phyloP scores from a whole-genome alignment of 108 stramenopile genomes.

The Pseudonitzschia multistriata region DNA sequence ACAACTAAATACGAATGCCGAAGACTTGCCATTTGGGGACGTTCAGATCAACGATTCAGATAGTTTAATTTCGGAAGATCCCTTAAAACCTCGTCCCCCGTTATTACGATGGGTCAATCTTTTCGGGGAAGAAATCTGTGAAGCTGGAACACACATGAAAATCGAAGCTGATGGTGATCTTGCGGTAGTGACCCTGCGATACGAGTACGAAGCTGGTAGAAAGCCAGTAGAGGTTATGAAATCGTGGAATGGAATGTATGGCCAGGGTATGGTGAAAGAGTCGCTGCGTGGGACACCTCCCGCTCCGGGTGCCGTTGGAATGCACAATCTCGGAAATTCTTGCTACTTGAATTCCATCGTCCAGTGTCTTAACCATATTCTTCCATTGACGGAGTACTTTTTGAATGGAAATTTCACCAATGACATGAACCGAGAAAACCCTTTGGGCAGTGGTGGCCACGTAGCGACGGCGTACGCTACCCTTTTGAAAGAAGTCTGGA shows the following conservation, averaged over 20 bases:
- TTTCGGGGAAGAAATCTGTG: constrained; percentile 81
- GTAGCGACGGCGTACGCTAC: constrained; percentile 84
- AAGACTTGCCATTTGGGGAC: constrained; percentile 9
- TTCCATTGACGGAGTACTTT: constrained; percentile 86
- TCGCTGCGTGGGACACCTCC: constrained; percentile 74
- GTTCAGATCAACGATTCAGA: neutral
- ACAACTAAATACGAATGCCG: constrained; percentile 25
- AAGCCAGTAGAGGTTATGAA: constrained; percentile 79
- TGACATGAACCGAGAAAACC: constrained; percentile 75
- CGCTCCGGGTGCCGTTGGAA: constrained; percentile 87
- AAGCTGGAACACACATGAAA: constrained; percentile 58
- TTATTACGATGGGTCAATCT: constrained; percentile 77
- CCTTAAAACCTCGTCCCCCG: constrained; percentile 43
- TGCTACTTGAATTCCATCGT: constrained; percentile 94
- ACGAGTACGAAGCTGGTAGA: constrained; percentile 57
- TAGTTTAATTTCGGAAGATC: constrained; percentile 17
- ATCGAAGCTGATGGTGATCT: constrained; percentile 30
- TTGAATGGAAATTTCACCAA: constrained; percentile 58
- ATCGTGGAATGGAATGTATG: constrained; percentile 65
- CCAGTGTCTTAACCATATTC: constrained; percentile 90
- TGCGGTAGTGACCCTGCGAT: constrained; percentile 55
- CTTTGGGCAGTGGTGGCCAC: constrained; percentile 83
- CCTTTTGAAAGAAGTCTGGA: constrained; percentile 81
- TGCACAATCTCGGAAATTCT: constrained; percentile 97
- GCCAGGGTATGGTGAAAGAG: constrained; percentile 77